A percentile compares a stretch with the other conserved stretches of the same genome.
Evolutionary conservation across 2,329 filamentous ascomycete genomes (phyloP).

Genomic region (Talaromyces amestolkiae): DNA sequence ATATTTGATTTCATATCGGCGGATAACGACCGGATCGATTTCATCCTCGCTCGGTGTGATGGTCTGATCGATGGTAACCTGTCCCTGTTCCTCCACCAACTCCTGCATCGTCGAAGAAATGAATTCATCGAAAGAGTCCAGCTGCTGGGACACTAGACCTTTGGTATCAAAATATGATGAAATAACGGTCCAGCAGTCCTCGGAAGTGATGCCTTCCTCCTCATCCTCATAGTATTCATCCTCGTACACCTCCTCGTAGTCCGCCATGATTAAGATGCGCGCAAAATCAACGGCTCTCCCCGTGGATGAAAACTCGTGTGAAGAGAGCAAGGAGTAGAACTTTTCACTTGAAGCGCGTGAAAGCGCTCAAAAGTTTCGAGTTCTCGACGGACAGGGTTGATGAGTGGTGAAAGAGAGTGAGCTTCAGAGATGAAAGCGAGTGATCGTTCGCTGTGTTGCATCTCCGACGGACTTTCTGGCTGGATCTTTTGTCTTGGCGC

Average conservation of each 20-base stretch:
- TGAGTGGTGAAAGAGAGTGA: constrained; percentile 25
- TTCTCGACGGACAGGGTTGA: constrained; percentile 24
- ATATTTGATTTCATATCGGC: constrained; percentile 93
- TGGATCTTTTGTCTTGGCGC: constrained; percentile 28
- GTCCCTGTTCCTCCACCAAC: constrained; percentile 86
- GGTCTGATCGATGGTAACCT: constrained; percentile 90
- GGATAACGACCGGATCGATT: constrained; percentile 72
- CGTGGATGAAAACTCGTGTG: constrained; percentile 1
- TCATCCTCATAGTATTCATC: constrained; percentile 66
- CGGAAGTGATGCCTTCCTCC: constrained; percentile 78
- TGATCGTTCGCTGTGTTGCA: constrained; percentile 24
- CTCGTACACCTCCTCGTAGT: constrained; percentile 64
- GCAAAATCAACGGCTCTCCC: constrained; percentile 2
- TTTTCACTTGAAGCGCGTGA: constrained; percentile 16
- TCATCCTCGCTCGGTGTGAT: constrained; percentile 73
- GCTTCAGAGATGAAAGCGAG: constrained; percentile 25
- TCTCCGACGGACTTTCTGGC: constrained; percentile 23
- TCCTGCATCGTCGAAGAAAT: constrained; percentile 92
- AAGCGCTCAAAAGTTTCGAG: constrained; percentile 13
- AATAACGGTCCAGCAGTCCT: constrained; percentile 98
- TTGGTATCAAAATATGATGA: constrained; percentile 95
- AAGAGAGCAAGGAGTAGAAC: constrained; percentile 4
- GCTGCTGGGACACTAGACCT: constrained; percentile 92
- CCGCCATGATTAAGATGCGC: constrained; percentile 47
- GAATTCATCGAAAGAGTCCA: constrained; percentile 98